Percentiles rank a stretch among this genome's conserved stretches.
phyloP scores from a whole-genome alignment of 371 early-diverging fungal genomes.

The Capillidium rhysosporum region DNA sequence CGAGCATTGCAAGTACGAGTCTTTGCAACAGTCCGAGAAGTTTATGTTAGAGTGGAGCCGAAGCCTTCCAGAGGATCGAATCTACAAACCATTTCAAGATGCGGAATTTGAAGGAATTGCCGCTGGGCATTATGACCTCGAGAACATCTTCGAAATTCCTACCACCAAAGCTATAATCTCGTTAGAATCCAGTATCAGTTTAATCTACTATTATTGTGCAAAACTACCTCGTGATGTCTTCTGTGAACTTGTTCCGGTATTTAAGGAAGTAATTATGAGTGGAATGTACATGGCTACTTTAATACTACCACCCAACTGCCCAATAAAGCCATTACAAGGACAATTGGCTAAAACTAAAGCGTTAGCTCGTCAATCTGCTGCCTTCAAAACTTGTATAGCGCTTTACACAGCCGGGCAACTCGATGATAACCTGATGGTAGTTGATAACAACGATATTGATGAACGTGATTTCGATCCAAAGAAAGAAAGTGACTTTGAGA shows the following conservation, averaged over 20 bases:
- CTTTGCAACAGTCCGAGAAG: slow-evolving; percentile 22
- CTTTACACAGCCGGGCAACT: slow-evolving; percentile 43
- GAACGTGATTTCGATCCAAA: slow-evolving; percentile 8
- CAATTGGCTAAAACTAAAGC: slow-evolving; percentile 28
- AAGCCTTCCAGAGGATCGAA: slow-evolving; percentile 22
- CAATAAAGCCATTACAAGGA: slow-evolving; percentile 29
- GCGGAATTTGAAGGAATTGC: slow-evolving; percentile 2
- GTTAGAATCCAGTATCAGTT: slow-evolving; percentile 29
- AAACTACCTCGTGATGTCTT: slow-evolving; percentile 35
- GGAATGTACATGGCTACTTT: slow-evolving; percentile 25
- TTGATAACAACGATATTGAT: neutral
- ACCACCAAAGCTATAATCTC: slow-evolving; percentile 43
- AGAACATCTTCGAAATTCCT: slow-evolving; percentile 13
- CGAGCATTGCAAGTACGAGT: slow-evolving; percentile 16
- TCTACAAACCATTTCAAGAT: slow-evolving; percentile 12
- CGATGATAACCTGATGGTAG: slow-evolving; percentile 50
- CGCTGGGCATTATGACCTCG: slow-evolving; percentile 6
- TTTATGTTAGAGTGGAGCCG: slow-evolving; percentile 28
- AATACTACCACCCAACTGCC: slow-evolving; percentile 39
- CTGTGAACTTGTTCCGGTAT: slow-evolving; percentile 22
- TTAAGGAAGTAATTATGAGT: slow-evolving; percentile 14
- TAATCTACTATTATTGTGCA: slow-evolving; percentile 40
- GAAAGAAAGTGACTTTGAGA: neutral
- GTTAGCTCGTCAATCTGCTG: slow-evolving; percentile 48
- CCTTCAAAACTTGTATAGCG: slow-evolving; percentile 41